phyloP scores from a whole-genome alignment of 257 asterid species.

The Ilex asprella region DNA sequence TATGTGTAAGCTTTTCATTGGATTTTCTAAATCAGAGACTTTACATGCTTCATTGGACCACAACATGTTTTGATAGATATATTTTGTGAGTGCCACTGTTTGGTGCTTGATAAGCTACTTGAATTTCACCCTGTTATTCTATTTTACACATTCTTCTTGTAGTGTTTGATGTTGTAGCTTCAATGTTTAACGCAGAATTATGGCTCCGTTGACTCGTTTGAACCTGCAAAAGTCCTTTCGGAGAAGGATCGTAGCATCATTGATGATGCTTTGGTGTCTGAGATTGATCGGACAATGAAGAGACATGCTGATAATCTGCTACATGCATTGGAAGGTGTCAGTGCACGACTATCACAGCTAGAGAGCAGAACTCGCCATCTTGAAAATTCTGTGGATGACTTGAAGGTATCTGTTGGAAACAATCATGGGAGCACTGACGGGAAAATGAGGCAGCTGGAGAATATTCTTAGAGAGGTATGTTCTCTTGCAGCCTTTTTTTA shows the following conservation, averaged over 20 bases:
- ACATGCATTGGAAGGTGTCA: conserved; percentile 66
- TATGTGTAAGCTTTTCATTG: not conserved
- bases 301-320: conserved; percentile 69
- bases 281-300: conserved; percentile 76
- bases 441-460: conserved; percentile 68
- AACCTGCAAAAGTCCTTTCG: conserved; percentile 48
- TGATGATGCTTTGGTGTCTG: conserved; percentile 48
- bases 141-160: not conserved
- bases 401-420: conserved; percentile 64
- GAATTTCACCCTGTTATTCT: not conserved
- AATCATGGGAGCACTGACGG: conserved; percentile 70
- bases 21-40: not conserved
- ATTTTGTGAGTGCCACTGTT: not conserved
- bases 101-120: not conserved
- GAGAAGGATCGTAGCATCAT: conserved; percentile 47
- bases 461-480: conserved; percentile 73
- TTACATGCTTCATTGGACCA: not conserved
- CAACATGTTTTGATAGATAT: not conserved
- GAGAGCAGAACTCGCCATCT: conserved; percentile 70
- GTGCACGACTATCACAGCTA: conserved; percentile 82
- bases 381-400: conserved; percentile 76
- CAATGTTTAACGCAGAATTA: conserved; percentile 38
- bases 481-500: conserved; percentile 1
- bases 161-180: conserved; percentile 1
- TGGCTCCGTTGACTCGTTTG: conserved; percentile 50